Conservation (phyloP, 495 filamentous ascomycete species). For the Aspergillus homomorphus region DNA sequence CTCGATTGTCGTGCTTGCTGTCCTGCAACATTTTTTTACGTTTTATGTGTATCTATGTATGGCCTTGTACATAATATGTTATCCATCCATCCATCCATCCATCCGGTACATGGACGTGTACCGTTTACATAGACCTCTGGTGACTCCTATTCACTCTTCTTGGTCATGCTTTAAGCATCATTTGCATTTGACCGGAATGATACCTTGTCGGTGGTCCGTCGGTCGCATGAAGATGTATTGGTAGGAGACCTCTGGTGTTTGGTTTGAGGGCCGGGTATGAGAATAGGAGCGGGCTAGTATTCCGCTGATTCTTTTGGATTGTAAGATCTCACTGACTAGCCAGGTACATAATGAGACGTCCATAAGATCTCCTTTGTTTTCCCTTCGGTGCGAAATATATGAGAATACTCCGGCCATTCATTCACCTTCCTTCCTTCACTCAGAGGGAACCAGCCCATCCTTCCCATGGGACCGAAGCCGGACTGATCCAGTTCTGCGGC, state of each 20-base stretch:
- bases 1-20: not conserved
- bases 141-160: not conserved
- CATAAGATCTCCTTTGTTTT: too few relatives aligned
- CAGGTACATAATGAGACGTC: too few relatives aligned
- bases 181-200: too few relatives aligned
- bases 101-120: not conserved
- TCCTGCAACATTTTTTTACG: constrained; percentile 5
- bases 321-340: too few relatives aligned
- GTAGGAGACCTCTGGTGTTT: too few relatives aligned
- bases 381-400: too few relatives aligned
- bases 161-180: not conserved
- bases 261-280: too few relatives aligned
- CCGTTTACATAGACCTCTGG: not conserved
- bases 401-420: too few relatives aligned
- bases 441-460: constrained; percentile 16
- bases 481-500: constrained; percentile 37
- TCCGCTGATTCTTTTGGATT: too few relatives aligned
- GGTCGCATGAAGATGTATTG: too few relatives aligned
- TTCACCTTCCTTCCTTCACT: constrained; percentile 9
- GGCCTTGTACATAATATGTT: constrained; percentile 10
- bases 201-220: too few relatives aligned
- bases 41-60: constrained; percentile 11
- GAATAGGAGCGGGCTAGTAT: too few relatives aligned
- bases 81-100: not conserved
- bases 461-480: constrained; percentile 37